Evolutionary conservation across 495 filamentous ascomycete genomes (phyloP).

Genomic region (Tuber umbilicatum): DNA sequence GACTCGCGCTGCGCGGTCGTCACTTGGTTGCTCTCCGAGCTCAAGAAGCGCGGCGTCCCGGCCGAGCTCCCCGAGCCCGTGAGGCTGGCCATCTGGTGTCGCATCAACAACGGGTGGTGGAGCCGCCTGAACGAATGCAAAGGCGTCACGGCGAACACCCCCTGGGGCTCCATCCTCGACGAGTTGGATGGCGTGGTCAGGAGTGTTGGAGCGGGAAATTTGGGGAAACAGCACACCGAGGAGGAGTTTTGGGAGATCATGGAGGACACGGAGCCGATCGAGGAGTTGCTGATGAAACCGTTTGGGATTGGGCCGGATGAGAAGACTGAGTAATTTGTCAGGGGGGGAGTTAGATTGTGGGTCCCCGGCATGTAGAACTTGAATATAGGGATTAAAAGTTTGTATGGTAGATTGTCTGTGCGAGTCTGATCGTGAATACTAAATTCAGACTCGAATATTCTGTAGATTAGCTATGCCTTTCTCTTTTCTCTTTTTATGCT

Average conservation of each 20-base stretch:
- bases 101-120: slow-evolving; percentile 15
- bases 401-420: too few species aligned
- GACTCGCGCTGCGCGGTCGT: slow-evolving; percentile 31
- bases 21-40: slow-evolving; percentile 16
- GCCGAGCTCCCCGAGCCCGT: slow-evolving; percentile 17
- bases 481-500: not conserved
- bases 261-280: not conserved
- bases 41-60: slow-evolving; percentile 13
- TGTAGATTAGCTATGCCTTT: not conserved
- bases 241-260: not conserved
- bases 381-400: too few species aligned
- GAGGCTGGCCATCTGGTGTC: slow-evolving; percentile 27
- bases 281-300: not conserved
- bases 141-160: not conserved
- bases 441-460: too few species aligned
- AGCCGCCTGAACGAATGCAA: not conserved
- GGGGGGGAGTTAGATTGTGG: not conserved
- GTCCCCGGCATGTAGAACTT: too few species aligned
- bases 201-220: not conserved
- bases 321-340: not conserved
- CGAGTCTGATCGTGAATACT: too few species aligned
- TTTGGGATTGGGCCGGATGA: not conserved
- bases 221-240: not conserved
- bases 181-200: not conserved
- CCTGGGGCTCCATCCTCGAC: not conserved